A percentile compares a stretch with the other conserved stretches of the same genome.
Evolutionary conservation across 495 filamentous ascomycete species (phyloP).

Genomic region (Neurospora sp.): DNA sequence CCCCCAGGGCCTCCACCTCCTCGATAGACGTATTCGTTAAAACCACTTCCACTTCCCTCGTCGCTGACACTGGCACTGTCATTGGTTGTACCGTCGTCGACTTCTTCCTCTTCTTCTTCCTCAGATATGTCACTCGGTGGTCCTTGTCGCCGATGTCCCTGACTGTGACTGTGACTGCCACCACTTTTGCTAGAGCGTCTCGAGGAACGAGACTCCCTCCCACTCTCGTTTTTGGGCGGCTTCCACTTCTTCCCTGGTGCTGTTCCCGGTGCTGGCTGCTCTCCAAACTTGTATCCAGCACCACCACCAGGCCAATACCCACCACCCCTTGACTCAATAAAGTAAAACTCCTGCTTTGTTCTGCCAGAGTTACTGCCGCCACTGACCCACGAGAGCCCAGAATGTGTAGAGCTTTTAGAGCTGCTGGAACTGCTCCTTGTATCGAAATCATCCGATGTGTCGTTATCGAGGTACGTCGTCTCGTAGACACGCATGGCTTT

Average conservation of each 20-base stretch:
- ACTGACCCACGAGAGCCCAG: slow-evolving; percentile 7
- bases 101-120: slow-evolving; percentile 7
- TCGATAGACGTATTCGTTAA: background rate
- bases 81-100: slow-evolving; percentile 3
- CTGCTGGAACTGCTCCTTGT: slow-evolving; percentile 5
- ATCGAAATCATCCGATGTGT: slow-evolving; percentile 5
- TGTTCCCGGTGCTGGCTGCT: too few species aligned
- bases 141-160: background rate
- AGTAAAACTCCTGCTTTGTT: slow-evolving; percentile 7
- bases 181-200: background rate
- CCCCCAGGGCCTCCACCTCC: background rate
- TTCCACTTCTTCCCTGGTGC: background rate
- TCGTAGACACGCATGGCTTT: slow-evolving; percentile 16
- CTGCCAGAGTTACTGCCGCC: background rate
- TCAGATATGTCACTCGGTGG: background rate
- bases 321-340: slow-evolving; percentile 4
- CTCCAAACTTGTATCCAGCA: too few species aligned
- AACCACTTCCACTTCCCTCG: background rate
- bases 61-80: slow-evolving; percentile 2
- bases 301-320: slow-evolving; percentile 3
- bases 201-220: slow-evolving; percentile 1
- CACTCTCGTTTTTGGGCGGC: background rate
- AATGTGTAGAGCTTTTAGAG: background rate
- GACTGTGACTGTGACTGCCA: background rate
- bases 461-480: slow-evolving; percentile 6